Base-by-base conservation (phyloP, 345 rosid species). In the Euphorbia pulcherrima region DNA sequence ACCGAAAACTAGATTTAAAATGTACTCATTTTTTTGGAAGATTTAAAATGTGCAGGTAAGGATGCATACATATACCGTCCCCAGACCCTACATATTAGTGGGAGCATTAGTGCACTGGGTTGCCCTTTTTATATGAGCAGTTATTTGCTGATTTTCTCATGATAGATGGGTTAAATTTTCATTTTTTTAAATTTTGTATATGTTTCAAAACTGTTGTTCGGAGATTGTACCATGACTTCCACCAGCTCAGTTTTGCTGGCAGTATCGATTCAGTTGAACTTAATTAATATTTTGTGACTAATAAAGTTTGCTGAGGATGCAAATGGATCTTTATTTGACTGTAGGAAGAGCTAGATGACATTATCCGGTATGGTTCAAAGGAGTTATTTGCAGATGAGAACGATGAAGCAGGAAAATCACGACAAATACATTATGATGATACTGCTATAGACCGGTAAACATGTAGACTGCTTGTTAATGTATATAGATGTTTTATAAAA, bases 331-430 rank as follows among this genome's bases (percentile, higher is more conserved):
- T 69, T 26, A 41, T 69, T 79, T 41, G 72, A 44, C 64, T 72
- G 53, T 79, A 95, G 99, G 97, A 95, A 80, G 97, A 95, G 78
- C 74, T 95, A 58, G 99, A 95, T 83, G 97, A 95, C 80, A 95
- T 92, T 68, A 88, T 95, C 74, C 87, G 97, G 75, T 92, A 92
- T 78, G 99, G 99, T 68, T 95, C 99, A 57, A 92, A 88, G 83
- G 99, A 95, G 76, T 84, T 95, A 63, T 95, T 95, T 85, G 91
- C 90, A 55, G 96, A 91, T 68, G 98, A 95, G 81, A 93, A 87
- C 64, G 98, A 95, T 63, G 98, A 92, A 82, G 90, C 88, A 41
- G 88, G 93, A 67, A 95, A 92, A 81, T 92, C 94, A 27, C 93
- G 99, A 29, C 96, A 92, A 84, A 95, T 95, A 72, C 99, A 90